Evolutionary conservation across 176 grass and related monocot species (phyloP), one percentile per base, ranked within the genome.

Genomic region (Alopecurus myosuroides): DNA sequence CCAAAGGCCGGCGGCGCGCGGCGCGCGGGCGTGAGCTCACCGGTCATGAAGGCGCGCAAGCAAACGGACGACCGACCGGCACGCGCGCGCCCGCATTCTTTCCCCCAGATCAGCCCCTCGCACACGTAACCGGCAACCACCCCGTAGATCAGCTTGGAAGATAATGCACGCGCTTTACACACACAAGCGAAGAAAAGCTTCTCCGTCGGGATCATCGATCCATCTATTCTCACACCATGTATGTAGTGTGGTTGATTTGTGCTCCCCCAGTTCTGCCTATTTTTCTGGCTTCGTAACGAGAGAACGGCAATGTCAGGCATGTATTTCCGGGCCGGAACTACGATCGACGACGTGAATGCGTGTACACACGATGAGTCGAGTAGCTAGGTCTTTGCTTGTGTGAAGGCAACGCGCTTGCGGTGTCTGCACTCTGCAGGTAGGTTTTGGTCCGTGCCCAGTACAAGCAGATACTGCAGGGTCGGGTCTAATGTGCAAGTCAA

Each of bases 31-130:
- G 41, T 83, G 80, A 72, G 74, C 64, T 78, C 81, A 75, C 1
- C 5, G 2, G 81, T 73, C 57, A 17, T 80, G 68, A 23, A 64
- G 56, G 56, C 76, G 81, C 87, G 36, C 82, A 89, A 85, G 82
- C 87, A 75, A 88, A 44, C 37, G 9, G 3, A 12, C 39, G 78
- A 17, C 72, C 37, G 73, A 34, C 73, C 73, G 28, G 26, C 42
- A 26, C 67, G 36, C 66, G 36, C 69, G 41, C 70, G n/a, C 70
- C 70, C 70, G 70, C 70, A 73, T 19, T 74, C 70, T 74, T 74
- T 48, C 13, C 37, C 23, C 51, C 9, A 15, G 52, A 77, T 81
- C 44, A 18, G 29, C 12, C 28, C 31, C 22, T 23, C 48, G 35
- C 64, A 36, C 31, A 53, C 30, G 79, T 81, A 81, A 23, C 10